phyloP scores from a whole-genome alignment of 2,329 filamentous ascomycete genomes.

The Trichoderma sp. region DNA sequence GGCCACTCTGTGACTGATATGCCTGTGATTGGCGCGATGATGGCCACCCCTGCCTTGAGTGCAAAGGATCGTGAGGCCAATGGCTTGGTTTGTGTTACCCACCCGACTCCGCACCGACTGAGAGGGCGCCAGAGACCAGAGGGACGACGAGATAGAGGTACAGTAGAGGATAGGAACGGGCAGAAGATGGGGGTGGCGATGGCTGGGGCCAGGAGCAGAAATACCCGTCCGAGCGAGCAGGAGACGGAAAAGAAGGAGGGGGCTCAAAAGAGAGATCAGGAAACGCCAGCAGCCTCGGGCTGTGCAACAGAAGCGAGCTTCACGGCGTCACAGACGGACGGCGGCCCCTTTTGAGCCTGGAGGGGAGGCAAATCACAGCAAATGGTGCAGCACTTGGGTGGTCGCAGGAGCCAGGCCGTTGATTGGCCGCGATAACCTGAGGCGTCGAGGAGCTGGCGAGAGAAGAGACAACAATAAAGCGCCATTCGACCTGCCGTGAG shows the following conservation, averaged over 20 bases:
- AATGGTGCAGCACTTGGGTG: neutral
- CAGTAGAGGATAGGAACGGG: neutral
- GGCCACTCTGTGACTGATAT: conserved; percentile 9
- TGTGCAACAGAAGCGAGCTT: conserved; percentile 6
- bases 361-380: conserved; percentile 15
- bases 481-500: conserved; percentile 28
- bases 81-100: conserved; percentile 6
- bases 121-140: neutral
- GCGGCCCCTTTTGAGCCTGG: conserved; percentile 20
- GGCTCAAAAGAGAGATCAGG: neutral
- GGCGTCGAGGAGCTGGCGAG: conserved; percentile 2
- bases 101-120: neutral
- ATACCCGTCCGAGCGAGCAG: neutral
- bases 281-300: neutral
- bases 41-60: conserved; percentile 12
- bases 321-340: conserved; percentile 6
- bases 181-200: neutral
- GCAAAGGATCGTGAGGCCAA: conserved; percentile 9
- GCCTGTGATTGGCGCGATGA: conserved; percentile 6
- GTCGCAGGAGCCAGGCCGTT: neutral
- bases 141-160: neutral
- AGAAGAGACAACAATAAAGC: conserved; percentile 30
- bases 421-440: neutral
- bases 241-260: neutral
- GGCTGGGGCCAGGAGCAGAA: neutral